These are phyloP conservation scores for Termitomyces sp. DNA, from an alignment of 768 basidiomycete species.

Conservation along the genomic window DNA sequence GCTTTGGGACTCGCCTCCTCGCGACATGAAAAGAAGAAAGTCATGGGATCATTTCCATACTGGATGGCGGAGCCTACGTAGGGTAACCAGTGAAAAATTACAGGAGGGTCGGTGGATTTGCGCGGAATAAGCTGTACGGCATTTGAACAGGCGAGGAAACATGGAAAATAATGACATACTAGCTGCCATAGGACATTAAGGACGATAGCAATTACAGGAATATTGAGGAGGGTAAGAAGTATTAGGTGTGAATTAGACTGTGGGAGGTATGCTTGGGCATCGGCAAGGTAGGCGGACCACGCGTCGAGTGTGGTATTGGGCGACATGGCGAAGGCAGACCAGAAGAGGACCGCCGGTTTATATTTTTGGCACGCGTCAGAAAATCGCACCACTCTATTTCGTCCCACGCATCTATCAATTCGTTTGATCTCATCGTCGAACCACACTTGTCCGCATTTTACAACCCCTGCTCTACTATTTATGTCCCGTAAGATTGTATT, in stretches of 20 bases:
- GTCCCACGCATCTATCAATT: slow-evolving; percentile 6
- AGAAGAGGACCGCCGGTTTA: not conserved
- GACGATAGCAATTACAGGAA: slow-evolving; percentile 62
- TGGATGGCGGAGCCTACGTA: slow-evolving; percentile 82
- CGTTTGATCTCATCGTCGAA: not conserved
- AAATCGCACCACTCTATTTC: slow-evolving; percentile 12
- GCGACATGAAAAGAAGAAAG: slow-evolving; percentile 75
- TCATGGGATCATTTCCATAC: slow-evolving; percentile 92
- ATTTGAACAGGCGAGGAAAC: not conserved
- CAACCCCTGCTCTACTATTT: no score
- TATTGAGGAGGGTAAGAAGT: slow-evolving; percentile 52
- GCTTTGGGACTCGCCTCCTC: slow-evolving; percentile 53
- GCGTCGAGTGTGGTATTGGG: slow-evolving; percentile 37
- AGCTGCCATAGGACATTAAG: slow-evolving; percentile 79
- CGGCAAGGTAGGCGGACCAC: slow-evolving; percentile 40
- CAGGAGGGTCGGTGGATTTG: slow-evolving; percentile 72
- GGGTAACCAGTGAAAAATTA: slow-evolving; percentile 92
- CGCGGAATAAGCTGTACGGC: slow-evolving; percentile 56
- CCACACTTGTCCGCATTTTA: not conserved
- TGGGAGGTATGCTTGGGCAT: slow-evolving; percentile 34
- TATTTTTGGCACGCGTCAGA: slow-evolving; percentile 3
- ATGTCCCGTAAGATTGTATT: no score
- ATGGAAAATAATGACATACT: slow-evolving; percentile 36
- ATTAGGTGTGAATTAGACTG: slow-evolving; percentile 31
- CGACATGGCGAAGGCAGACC: slow-evolving; percentile 25